Evolutionary conservation across 2,329 filamentous ascomycete genomes (phyloP).

Genomic region (Claviceps digitariae): DNA sequence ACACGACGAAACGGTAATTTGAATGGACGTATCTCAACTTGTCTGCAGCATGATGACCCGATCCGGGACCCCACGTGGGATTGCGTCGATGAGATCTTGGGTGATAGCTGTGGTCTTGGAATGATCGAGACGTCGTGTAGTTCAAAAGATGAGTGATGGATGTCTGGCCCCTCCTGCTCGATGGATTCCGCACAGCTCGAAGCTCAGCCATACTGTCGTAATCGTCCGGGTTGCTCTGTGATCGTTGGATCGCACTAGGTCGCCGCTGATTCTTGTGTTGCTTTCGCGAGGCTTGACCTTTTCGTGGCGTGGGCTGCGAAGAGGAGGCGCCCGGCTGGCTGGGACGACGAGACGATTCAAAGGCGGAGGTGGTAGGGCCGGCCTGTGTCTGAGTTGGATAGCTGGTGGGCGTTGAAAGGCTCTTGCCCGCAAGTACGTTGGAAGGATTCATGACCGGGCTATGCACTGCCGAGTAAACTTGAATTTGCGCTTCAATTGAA

Average conservation of each 20-base stretch:
- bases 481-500: no score
- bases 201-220: slow-evolving; percentile 84
- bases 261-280: slow-evolving; percentile 75
- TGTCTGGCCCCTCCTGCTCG: slow-evolving; percentile 77
- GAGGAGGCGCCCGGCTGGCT: slow-evolving; percentile 21
- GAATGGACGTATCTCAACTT: slow-evolving; percentile 87
- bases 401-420: slow-evolving; percentile 30
- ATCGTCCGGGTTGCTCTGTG: slow-evolving; percentile 39
- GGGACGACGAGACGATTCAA: slow-evolving; percentile 37
- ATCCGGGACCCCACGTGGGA: slow-evolving; percentile 72
- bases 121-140: slow-evolving; percentile 67
- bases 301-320: slow-evolving; percentile 43
- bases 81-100: slow-evolving; percentile 52
- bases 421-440: slow-evolving; percentile 31
- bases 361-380: slow-evolving; percentile 29
- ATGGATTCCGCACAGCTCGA: slow-evolving; percentile 41
- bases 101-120: slow-evolving; percentile 40
- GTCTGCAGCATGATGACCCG: slow-evolving; percentile 78
- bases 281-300: slow-evolving; percentile 61
- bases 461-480: not conserved
- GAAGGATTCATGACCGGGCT: slow-evolving; percentile 20
- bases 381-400: slow-evolving; percentile 27
- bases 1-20: slow-evolving; percentile 94
- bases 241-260: slow-evolving; percentile 36
- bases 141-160: slow-evolving; percentile 96